Evolutionary conservation across 2,329 filamentous ascomycete species (phyloP).

Genomic region (Daldinia sp.): DNA sequence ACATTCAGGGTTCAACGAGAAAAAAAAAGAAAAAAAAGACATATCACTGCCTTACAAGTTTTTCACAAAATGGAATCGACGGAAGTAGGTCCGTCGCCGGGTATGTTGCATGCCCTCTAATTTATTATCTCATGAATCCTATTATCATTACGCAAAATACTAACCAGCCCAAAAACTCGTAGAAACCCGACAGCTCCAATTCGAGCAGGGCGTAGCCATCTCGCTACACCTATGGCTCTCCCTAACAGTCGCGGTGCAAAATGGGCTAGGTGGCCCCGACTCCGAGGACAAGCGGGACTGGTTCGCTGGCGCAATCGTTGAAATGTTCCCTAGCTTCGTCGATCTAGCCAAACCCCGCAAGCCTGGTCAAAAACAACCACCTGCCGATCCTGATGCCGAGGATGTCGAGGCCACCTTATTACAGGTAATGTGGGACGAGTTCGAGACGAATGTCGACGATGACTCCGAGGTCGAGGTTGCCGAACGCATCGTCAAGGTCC

Average conservation of each 20-base stretch:
- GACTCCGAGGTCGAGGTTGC: conserved; percentile 81
- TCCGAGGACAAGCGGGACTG: conserved; percentile 91
- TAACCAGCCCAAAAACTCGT: conserved; percentile 26
- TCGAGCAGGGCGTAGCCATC: conserved; percentile 89
- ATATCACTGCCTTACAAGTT: background rate
- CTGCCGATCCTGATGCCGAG: conserved; percentile 70
- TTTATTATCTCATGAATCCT: background rate
- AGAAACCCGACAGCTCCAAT: conserved; percentile 68
- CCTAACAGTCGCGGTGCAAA: conserved; percentile 85
- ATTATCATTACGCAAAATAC: background rate
- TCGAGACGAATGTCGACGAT: conserved; percentile 91
- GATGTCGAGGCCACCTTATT: conserved; percentile 87
- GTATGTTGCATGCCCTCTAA: conserved; percentile 32
- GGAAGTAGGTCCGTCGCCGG: conserved; percentile 39
- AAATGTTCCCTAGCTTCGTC: conserved; percentile 77
- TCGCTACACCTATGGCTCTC: conserved; percentile 87
- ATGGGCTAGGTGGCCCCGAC: conserved; percentile 86
- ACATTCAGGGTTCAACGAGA: conserved; percentile 15
- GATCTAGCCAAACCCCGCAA: conserved; percentile 47
- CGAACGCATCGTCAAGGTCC: conserved; percentile 72
- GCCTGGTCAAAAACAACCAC: conserved; percentile 30
- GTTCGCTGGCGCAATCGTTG: conserved; percentile 88
- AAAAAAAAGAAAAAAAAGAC: no score
- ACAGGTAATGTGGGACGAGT: conserved; percentile 95
- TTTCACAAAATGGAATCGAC: conserved; percentile 33